A percentile compares a stretch with the other conserved stretches of the same genome.
phyloP scores from a whole-genome alignment of 179 eudicot species.

The Spinacia oleracea region DNA sequence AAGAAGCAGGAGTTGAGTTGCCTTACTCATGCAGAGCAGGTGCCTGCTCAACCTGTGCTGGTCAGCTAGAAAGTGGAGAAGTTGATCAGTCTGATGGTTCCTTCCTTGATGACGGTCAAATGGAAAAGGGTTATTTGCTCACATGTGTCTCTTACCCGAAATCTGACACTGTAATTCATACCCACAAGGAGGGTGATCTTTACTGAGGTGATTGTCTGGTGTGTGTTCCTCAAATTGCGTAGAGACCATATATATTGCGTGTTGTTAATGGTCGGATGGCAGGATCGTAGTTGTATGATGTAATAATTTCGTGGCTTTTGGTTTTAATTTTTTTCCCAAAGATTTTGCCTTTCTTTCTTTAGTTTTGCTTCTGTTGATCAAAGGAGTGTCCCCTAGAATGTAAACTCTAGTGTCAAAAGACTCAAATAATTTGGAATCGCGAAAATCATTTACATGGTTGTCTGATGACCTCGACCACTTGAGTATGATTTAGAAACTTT shows the following conservation, averaged over 20 bases:
- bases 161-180: constrained; percentile 74
- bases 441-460: too few species aligned
- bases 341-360: constrained; percentile 2
- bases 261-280: constrained; percentile 1
- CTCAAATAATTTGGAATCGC: background rate
- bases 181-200: constrained; percentile 83
- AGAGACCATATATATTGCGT: constrained; percentile 3
- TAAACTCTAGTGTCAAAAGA: background rate
- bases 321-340: background rate
- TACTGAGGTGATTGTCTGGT: constrained; percentile 37
- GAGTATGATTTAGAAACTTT: too few species aligned
- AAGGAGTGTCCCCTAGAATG: background rate
- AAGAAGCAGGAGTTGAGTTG: constrained; percentile 62
- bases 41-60: constrained; percentile 91
- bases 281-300: constrained; percentile 13
- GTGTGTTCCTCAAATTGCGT: background rate
- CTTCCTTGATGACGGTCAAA: constrained; percentile 72
- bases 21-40: constrained; percentile 95
- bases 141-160: constrained; percentile 81
- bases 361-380: background rate
- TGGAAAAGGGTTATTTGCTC: constrained; percentile 60
- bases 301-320: background rate
- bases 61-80: constrained; percentile 46
- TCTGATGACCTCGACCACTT: too few species aligned
- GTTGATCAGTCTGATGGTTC: constrained; percentile 92